These are phyloP conservation scores for Russula emetica DNA, from an alignment of 768 basidiomycete species.

Conservation along the genomic window DNA sequence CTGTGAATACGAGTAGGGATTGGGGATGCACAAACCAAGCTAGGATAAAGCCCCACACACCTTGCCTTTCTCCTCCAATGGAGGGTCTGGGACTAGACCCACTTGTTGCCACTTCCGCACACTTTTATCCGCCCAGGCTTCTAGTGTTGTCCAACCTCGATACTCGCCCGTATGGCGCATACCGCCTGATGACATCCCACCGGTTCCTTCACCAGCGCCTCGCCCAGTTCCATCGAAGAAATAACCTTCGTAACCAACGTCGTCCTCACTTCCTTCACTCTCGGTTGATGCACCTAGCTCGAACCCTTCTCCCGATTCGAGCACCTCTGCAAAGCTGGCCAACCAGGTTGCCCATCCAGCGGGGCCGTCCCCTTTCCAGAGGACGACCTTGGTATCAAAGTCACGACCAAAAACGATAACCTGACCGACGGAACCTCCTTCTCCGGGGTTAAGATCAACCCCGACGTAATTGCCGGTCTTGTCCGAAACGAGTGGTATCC, in stretches of 20 bases:
- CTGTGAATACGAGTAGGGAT: conserved; percentile 31
- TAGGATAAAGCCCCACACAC: conserved; percentile 35
- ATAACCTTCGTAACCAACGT: conserved; percentile 81
- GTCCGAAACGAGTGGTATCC: conserved; percentile 94
- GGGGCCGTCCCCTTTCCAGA: conserved; percentile 87
- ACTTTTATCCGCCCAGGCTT: conserved; percentile 91
- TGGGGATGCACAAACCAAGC: neutral
- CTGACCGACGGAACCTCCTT: conserved; percentile 74
- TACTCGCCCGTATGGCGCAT: conserved; percentile 81
- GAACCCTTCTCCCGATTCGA: conserved; percentile 86
- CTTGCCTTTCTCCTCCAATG: conserved; percentile 44
- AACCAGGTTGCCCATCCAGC: conserved; percentile 96
- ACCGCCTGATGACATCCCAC: conserved; percentile 63
- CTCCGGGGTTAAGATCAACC: conserved; percentile 85
- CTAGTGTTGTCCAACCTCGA: conserved; percentile 86
- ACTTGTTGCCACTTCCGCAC: conserved; percentile 80
- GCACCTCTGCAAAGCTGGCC: conserved; percentile 82
- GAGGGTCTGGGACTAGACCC: conserved; percentile 55
- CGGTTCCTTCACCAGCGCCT: conserved; percentile 74
- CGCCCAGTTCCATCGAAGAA: conserved; percentile 77
- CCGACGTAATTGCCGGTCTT: conserved; percentile 96
- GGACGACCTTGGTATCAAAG: conserved; percentile 95
- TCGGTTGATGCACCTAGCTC: conserved; percentile 58
- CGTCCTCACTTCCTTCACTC: conserved; percentile 76
- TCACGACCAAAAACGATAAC: conserved; percentile 99